Conservation (phyloP, 768 basidiomycete species). For the Amanita rubescens region DNA sequence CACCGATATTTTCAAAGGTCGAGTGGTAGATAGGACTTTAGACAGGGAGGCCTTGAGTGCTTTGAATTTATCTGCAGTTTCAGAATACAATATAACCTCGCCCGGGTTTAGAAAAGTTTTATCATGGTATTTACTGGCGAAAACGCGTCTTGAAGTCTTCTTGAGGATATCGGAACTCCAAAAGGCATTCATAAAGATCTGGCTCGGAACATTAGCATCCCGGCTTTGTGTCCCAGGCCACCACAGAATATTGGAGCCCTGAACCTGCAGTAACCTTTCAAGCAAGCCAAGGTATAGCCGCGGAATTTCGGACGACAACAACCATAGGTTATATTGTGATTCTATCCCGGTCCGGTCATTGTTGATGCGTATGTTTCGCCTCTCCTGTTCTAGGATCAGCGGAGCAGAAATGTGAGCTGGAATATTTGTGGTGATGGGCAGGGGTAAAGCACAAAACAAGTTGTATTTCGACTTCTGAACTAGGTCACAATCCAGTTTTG, state of each 20-base stretch:
- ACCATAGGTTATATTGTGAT: conserved; percentile 36
- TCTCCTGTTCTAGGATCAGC: conserved; percentile 39
- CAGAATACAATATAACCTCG: conserved; percentile 17
- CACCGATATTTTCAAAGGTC: conserved; percentile 14
- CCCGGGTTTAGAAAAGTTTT: conserved; percentile 11
- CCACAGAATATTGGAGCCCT: conserved; percentile 21
- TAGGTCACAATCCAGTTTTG: conserved; percentile 10
- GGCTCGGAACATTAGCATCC: conserved; percentile 13
- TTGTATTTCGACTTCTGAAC: conserved; percentile 9
- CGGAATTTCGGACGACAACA: conserved; percentile 28
- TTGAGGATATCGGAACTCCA: conserved; percentile 19
- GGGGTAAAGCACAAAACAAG: conserved; percentile 38
- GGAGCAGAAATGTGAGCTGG: conserved; percentile 41
- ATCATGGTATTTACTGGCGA: conserved; percentile 17
- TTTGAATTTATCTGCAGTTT: conserved; percentile 14
- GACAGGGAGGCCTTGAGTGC: conserved; percentile 7
- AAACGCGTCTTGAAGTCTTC: conserved; percentile 16
- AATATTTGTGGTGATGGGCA: conserved; percentile 30
- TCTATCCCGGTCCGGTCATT: conserved; percentile 22
- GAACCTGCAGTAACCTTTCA: conserved; percentile 15
- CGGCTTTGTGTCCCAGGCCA: too few species aligned
- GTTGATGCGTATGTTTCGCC: conserved; percentile 36
- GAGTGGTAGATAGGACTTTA: conserved; percentile 16
- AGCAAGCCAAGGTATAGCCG: conserved; percentile 32
- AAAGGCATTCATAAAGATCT: conserved; percentile 21